Conservation (phyloP, 306 rosid species). For the Delonix regia region DNA sequence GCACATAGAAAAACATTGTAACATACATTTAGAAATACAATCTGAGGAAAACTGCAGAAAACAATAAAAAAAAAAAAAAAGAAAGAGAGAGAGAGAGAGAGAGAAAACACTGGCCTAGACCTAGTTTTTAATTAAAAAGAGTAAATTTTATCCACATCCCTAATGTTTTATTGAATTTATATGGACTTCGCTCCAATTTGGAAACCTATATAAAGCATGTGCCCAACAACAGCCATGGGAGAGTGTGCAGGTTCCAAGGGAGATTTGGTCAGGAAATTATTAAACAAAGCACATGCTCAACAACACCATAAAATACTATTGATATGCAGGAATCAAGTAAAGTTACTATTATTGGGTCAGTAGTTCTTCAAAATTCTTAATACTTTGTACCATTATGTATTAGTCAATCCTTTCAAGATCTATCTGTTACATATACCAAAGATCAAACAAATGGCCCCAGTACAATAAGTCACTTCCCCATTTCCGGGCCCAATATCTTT, state of each 20-base stretch:
- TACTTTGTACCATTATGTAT: neutral
- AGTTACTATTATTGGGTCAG: neutral
- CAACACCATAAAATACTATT: constrained; percentile 15
- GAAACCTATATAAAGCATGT: constrained; percentile 16
- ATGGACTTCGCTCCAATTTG: neutral
- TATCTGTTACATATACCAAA: neutral
- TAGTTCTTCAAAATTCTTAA: constrained; percentile 4
- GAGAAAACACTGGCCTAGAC: neutral
- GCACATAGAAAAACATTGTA: neutral
- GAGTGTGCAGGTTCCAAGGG: neutral
- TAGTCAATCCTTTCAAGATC: neutral
- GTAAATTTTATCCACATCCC: neutral
- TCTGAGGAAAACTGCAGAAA: constrained; percentile 10
- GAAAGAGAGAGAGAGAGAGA: no score
- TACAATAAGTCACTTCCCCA: neutral
- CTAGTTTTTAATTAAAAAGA: neutral
- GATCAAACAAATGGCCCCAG: neutral
- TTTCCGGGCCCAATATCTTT: constrained; percentile 10
- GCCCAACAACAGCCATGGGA: neutral
- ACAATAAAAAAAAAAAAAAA: neutral
- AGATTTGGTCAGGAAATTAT: neutral
- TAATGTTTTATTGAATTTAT: neutral
- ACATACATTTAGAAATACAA: constrained; percentile 18
- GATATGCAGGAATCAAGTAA: constrained; percentile 12
- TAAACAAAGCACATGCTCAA: neutral